Evolutionary conservation across 768 basidiomycete genomes (phyloP).

Genomic region (Boletus sensibilis): DNA sequence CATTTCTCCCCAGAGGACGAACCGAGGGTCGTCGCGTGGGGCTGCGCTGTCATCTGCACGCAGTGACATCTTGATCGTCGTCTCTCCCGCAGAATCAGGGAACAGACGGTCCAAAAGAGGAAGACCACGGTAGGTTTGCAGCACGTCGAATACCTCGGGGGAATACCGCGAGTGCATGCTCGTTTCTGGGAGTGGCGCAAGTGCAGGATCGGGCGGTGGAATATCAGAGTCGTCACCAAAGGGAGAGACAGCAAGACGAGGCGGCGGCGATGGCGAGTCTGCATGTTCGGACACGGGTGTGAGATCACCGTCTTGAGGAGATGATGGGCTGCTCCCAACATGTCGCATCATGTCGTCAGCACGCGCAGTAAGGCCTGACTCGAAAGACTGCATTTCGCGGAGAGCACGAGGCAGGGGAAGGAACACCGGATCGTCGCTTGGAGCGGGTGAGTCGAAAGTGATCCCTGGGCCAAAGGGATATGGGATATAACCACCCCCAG

Average conservation of each 20-base stretch:
- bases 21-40: constrained; percentile 84
- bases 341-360: constrained; percentile 40
- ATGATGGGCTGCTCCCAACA: constrained; percentile 10
- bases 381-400: constrained; percentile 88
- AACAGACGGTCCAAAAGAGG: constrained; percentile 69
- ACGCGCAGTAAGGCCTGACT: constrained; percentile 75
- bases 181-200: constrained; percentile 46
- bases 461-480: constrained; percentile 68
- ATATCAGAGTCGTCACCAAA: constrained; percentile 33
- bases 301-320: constrained; percentile 4
- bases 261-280: constrained; percentile 17
- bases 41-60: constrained; percentile 64
- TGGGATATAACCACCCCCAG: constrained; percentile 33
- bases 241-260: constrained; percentile 26
- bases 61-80: constrained; percentile 72
- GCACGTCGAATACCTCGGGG: constrained; percentile 74
- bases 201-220: constrained; percentile 25
- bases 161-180: constrained; percentile 62
- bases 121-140: constrained; percentile 77
- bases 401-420: constrained; percentile 52
- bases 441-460: constrained; percentile 56
- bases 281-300: not conserved
- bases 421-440: constrained; percentile 42
- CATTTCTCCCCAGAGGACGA: constrained; percentile 85
- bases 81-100: constrained; percentile 53